Base-by-base conservation (phyloP, 257 asterid genomes). In the Mentha longifolia region DNA sequence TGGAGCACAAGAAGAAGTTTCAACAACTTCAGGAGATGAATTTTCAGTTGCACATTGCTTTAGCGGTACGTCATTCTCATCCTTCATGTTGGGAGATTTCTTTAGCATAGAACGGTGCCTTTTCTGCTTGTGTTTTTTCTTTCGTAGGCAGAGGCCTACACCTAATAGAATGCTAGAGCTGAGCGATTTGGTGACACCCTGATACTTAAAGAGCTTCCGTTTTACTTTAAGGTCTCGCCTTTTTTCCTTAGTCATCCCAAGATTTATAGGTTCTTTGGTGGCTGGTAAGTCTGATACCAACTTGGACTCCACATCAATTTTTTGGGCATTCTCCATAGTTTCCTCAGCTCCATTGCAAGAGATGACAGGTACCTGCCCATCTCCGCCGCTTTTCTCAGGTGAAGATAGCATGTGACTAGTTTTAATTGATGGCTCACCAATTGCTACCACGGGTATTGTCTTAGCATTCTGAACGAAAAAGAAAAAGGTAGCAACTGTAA, bases 111-210 rank as follows among this genome's bases (percentile, higher is more conserved):
- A 72, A 60, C 14, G 54, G 30, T 9, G 74, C 65, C 75, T 81
- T 45, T 74, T 77, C 69, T 73, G 73, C 74, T 76, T 84, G 67
- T 41, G 79, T 68, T 78, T 91, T 80, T 78, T 90, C 78, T 84
- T 88, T 39, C 25, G 74, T 72, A 72, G 43, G 80, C 71, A 75
- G 20, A 86, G 79, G 59, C 86, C 75, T 12, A 62, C 80, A 63
- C 91, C 85, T 47, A 89, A 85, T 71, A 95, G 76, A 66, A 91
- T 76, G 81, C 50, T 79, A 70, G 89, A 84, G 84, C 97, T 83
- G 65, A 89, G 85, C 5, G 78, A 78, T 81, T 71, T 72, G 52
- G 76, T 52, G 60, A 77, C 71, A 58, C 76, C 63, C 5, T 69
- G 86, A 76, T 54, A 61, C 76, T 82, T 89, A 61, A 78, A 71